Conservation (phyloP, 2,329 filamentous ascomycete species). For the Gaeumannomyces tritici region DNA sequence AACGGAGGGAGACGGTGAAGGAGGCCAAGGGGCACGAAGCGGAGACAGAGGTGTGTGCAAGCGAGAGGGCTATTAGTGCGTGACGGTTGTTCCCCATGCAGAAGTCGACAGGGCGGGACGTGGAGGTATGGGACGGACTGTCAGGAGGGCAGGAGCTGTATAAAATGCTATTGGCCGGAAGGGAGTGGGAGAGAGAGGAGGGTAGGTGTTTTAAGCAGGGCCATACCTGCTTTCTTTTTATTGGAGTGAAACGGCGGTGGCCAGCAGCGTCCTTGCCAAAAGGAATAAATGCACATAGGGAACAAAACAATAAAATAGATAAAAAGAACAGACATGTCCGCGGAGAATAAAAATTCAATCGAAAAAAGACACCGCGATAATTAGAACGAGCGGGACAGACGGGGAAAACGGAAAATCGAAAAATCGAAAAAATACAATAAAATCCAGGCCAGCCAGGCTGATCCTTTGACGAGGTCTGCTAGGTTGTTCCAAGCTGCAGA, state of each 20-base stretch:
- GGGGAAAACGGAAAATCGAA: no score
- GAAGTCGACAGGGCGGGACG: not conserved
- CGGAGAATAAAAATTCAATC: not conserved
- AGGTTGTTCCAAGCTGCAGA: not conserved
- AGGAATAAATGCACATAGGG: constrained; percentile 3
- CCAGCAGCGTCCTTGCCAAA: constrained; percentile 1
- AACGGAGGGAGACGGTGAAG: not conserved
- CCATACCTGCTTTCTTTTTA: not conserved
- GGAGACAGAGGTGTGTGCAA: not conserved
- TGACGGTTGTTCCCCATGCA: not conserved
- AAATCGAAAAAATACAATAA: not conserved
- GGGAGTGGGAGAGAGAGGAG: not conserved
- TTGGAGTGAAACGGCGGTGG: not conserved
- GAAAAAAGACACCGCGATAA: not conserved
- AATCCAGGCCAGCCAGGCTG: not conserved
- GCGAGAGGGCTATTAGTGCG: not conserved
- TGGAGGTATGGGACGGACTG: not conserved
- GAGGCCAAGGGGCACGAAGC: not conserved
- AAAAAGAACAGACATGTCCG: not conserved
- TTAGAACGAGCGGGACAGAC: constrained; percentile 1
- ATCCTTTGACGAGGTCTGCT: not conserved
- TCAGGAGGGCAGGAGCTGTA: not conserved
- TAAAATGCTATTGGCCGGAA: not conserved
- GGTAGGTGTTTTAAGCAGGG: not conserved
- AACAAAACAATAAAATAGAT: not conserved